phyloP scores from a whole-genome alignment of 331 rosid species.

The Spiraea crenata region DNA sequence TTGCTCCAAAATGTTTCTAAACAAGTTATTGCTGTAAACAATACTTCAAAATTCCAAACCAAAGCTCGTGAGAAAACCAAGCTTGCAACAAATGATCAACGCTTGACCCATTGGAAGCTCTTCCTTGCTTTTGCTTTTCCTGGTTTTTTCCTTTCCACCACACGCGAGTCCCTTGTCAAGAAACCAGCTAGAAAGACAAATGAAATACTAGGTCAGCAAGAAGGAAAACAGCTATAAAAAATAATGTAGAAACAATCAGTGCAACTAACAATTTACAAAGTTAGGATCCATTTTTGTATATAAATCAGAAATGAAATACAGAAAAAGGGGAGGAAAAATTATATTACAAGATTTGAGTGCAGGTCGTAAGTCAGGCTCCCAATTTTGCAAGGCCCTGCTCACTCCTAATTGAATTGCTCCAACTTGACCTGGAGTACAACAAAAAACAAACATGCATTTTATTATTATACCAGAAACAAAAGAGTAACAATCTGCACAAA shows the following conservation, averaged over 20 bases:
- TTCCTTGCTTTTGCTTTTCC: slow-evolving; percentile 98
- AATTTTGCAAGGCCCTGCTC: slow-evolving; percentile 91
- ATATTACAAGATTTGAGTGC: slow-evolving; percentile 63
- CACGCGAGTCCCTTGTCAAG: slow-evolving; percentile 89
- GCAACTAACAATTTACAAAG: not conserved
- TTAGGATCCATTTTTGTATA: not conserved
- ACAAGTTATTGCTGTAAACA: slow-evolving; percentile 33
- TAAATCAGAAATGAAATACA: not conserved
- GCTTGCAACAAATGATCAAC: slow-evolving; percentile 36
- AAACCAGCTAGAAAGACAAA: slow-evolving; percentile 66
- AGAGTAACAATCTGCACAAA: not conserved
- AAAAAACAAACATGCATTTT: not conserved
- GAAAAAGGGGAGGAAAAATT: not conserved
- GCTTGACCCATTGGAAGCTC: slow-evolving; percentile 99
- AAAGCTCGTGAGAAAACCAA: slow-evolving; percentile 21
- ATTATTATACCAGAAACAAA: not conserved
- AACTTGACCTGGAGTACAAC: slow-evolving; percentile 72
- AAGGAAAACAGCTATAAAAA: slow-evolving; percentile 4
- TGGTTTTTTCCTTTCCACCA: slow-evolving; percentile 95
- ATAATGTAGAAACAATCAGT: not conserved
- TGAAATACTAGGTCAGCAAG: slow-evolving; percentile 21
- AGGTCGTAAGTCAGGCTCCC: slow-evolving; percentile 94
- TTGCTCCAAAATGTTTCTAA: not conserved
- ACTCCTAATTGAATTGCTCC: slow-evolving; percentile 89
- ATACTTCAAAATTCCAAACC: slow-evolving; percentile 29